Evolutionary conservation across 2,329 filamentous ascomycete genomes (phyloP), one percentile per base, ranked within the genome.

Genomic region (Aspergillus oerlinghausenensis): DNA sequence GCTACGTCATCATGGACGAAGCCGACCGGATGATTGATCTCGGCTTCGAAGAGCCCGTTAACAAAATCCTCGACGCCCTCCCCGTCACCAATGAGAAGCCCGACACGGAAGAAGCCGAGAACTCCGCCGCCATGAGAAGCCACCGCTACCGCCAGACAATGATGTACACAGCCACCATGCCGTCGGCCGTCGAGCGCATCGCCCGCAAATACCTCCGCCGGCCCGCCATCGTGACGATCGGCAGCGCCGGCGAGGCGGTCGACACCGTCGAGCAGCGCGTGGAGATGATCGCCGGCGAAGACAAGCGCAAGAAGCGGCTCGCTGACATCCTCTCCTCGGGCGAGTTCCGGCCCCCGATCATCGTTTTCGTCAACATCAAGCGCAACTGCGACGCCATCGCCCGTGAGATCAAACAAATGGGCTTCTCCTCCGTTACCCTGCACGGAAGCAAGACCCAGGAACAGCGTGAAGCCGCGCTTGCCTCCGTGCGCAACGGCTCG

Each of bases 111-210:
- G 90, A 90, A 53, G 94, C 94, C 5, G 94, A 99, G 73, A 84
- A 97, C 69, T 81, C 89, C 0, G 80, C 83, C 55, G 85, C 88
- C n/a, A 97, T 97, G 93, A 88, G 86, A 65, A 83, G 85, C 56
- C 88, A 89, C 67, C 84, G 89, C 23, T 97, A 97, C 77, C 83
- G 94, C 57, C 93, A 99, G 75, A 99, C 94, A 0, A 99, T 99
- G 94, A 99, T 99, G 94, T 99, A 97, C 84, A 97, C 94, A 63
- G 94, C 94, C 53, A 99, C 94, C 28, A 99, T 99, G 94, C 92
- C 94, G 1, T 79, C 89, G 0, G 85, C 89, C 0, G 90, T 99
- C 17, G 94, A 99, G 72, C 89, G 90, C 60, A 97, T 99, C 62
- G 94, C 94, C n/a, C 88, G 92, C 67, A 96, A 96, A 72, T 99